Evolutionary conservation across 345 rosid species (phyloP), one percentile per base, ranked within the genome.

Genomic region (Carallia brachiata): DNA sequence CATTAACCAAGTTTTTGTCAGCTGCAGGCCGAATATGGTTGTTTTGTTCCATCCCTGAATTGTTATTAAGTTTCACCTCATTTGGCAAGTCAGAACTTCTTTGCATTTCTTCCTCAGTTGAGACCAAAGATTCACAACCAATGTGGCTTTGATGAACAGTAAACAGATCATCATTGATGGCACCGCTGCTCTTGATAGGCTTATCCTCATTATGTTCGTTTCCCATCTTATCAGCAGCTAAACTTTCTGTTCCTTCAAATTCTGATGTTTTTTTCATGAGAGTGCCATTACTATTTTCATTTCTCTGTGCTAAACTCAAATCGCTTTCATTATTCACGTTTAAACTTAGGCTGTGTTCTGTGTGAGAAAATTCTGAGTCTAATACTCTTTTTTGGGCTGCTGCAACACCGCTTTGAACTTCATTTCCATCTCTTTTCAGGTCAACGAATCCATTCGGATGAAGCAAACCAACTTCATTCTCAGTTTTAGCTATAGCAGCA

Each of bases 281-380:
- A 75, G 76, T 66, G 65, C 76, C 90, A 75, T 79, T 81, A 23
- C 80, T 69, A 76, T 81, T 90, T 68, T 66, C 70, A 70, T 72
- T 79, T 72, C 75, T 82, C 50, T 56, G 74, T 69, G 77, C 77
- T 73, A 75, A 74, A 73, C 62, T 78, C 31, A 69, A 70, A 76
- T 77, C 84, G 63, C 73, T 75, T 71, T 78, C 87, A 73, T 81
- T 86, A 77, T 80, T 86, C 75, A 73, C 83, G 80, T 83, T 90
- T 71, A 85, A 65, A 70, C 71, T 74, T 76, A 80, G 58, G 68
- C 78, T 81, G 58, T 85, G 86, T 65, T 73, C 83, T 19, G 89
- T 82, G 79, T 83, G 81, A 74, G 90, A 89, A 71, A 90, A 86
- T 72, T 87, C 91, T 27, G 85, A 86, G 74, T 87, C 87, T 77